phyloP scores from a whole-genome alignment of 768 basidiomycete species.

The Suillus brevipes region DNA sequence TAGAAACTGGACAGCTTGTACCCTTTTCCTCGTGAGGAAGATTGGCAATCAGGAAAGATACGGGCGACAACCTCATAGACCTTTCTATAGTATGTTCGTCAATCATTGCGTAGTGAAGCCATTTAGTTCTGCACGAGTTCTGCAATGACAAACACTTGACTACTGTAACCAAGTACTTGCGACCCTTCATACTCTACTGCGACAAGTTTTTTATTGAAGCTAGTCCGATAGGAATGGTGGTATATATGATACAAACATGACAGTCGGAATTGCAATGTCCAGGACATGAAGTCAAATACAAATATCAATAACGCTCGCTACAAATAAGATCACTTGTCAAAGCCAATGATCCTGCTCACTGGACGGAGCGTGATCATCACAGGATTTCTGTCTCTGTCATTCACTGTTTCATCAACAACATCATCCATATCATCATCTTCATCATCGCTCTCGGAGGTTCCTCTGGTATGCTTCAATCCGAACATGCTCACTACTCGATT shows the following conservation, averaged over 20 bases:
- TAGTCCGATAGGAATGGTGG: not conserved
- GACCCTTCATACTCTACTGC: too few species aligned
- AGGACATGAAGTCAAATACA: slow-evolving; percentile 1
- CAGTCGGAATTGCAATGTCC: slow-evolving; percentile 1
- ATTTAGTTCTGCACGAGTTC: too few species aligned
- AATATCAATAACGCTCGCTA: not conserved
- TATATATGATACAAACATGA: slow-evolving; percentile 11
- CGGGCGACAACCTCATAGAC: not conserved
- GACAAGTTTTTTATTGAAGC: too few species aligned
- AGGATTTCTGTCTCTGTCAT: slow-evolving; percentile 51
- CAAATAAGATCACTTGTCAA: slow-evolving; percentile 30
- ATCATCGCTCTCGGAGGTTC: slow-evolving; percentile 61
- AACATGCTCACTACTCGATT: slow-evolving; percentile 61
- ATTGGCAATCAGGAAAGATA: not conserved
- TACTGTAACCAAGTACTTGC: too few species aligned
- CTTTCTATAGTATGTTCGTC: not conserved
- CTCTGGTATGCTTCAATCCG: slow-evolving; percentile 50
- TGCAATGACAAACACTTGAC: too few species aligned
- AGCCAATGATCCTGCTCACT: slow-evolving; percentile 59
- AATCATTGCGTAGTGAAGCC: not conserved
- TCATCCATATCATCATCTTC: slow-evolving; percentile 51
- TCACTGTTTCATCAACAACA: slow-evolving; percentile 38
- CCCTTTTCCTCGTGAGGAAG: not conserved
- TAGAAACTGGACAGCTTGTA: not conserved
- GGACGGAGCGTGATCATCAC: slow-evolving; percentile 59